Percentiles rank a stretch among this genome's conserved stretches.
Conservation (phyloP, 805 yeast genomes). For the Saccharomycopsis synnaedendra region DNA sequence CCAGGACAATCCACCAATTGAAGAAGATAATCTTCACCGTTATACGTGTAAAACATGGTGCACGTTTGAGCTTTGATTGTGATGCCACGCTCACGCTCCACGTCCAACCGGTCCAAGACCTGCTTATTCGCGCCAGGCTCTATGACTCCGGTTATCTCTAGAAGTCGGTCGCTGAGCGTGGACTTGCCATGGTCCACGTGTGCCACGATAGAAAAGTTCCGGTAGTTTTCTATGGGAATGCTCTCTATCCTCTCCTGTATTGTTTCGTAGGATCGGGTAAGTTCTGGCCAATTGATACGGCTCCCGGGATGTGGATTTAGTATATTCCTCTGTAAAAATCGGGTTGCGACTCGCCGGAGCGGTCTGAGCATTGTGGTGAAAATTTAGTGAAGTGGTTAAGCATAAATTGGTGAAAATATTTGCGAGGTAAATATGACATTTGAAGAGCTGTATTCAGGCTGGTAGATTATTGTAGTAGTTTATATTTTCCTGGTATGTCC, state of each 20-base stretch:
- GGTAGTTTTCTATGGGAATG: constrained; percentile 72
- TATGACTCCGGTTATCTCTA: constrained; percentile 85
- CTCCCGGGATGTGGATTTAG: no score
- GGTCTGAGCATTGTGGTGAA: no score
- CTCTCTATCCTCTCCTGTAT: constrained; percentile 50
- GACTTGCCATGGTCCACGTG: constrained; percentile 90
- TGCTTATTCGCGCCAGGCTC: constrained; percentile 68
- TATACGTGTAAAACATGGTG: constrained; percentile 70
- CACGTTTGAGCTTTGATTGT: constrained; percentile 97
- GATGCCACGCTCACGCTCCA: constrained; percentile 91
- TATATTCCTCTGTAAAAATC: no score
- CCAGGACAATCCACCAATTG: constrained; percentile 97
- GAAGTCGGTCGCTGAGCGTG: constrained; percentile 76
- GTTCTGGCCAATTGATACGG: no score
- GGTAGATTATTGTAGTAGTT: no score
- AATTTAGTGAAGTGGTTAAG: no score
- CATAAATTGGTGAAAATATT: no score
- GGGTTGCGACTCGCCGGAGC: no score
- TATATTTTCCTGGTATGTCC: no score
- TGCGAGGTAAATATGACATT: no score
- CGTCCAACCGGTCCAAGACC: constrained; percentile 84
- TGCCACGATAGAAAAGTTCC: constrained; percentile 92
- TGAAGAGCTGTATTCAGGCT: no score
- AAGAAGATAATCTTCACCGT: constrained; percentile 63
- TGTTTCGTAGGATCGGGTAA: not conserved